Percentiles rank a stretch among this genome's conserved stretches.
These are phyloP conservation scores for Epichloe sibirici DNA, from an alignment of 2,329 filamentous ascomycete species.

Conservation along the genomic window DNA sequence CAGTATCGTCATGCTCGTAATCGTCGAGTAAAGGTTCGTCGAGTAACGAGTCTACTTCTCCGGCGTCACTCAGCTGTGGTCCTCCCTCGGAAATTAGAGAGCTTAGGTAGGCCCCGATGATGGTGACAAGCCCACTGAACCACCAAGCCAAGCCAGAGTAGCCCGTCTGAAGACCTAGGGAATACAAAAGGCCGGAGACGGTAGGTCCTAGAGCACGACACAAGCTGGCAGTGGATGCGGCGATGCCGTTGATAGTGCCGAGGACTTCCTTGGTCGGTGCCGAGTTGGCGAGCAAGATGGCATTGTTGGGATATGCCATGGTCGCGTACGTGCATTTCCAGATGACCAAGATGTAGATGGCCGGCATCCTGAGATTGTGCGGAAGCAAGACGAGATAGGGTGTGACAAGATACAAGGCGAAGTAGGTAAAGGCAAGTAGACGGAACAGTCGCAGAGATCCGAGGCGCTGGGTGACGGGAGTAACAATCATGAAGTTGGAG, in stretches of 20 bases:
- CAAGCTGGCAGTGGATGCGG: constrained; percentile 80
- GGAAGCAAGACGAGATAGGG: constrained; percentile 86
- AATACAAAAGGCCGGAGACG: constrained; percentile 74
- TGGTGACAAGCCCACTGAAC: constrained; percentile 67
- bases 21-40: constrained; percentile 17
- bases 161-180: constrained; percentile 63
- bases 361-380: constrained; percentile 53
- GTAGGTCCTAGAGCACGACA: constrained; percentile 83
- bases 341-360: constrained; percentile 65
- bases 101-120: constrained; percentile 62
- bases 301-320: constrained; percentile 81
- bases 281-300: constrained; percentile 80
- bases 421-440: constrained; percentile 70
- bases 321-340: constrained; percentile 92
- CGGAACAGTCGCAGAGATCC: constrained; percentile 76
- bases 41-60: constrained; percentile 27
- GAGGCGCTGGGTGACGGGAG: constrained; percentile 59
- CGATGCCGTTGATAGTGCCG: constrained; percentile 85
- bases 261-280: constrained; percentile 74
- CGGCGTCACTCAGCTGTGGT: constrained; percentile 27
- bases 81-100: constrained; percentile 59
- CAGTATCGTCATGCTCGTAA: constrained; percentile 20
- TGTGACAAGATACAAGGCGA: constrained; percentile 72
- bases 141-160: constrained; percentile 91
- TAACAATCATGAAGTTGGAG: constrained; percentile 74